These are phyloP conservation scores for Entonaema liquescens DNA, from an alignment of 495 filamentous ascomycete species.

Conservation along the genomic window DNA sequence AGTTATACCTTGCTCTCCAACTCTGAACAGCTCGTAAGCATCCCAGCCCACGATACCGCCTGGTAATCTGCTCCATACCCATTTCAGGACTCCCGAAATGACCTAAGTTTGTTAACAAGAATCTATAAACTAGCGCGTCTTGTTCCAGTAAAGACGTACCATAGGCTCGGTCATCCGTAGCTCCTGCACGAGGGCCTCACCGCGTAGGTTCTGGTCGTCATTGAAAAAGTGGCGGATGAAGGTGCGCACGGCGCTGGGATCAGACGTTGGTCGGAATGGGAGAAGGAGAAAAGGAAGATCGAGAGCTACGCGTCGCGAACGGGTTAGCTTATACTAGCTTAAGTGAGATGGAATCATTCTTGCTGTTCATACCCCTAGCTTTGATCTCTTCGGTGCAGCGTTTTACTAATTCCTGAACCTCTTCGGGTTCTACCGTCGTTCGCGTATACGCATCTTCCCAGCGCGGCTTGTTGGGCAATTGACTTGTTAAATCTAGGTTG, in stretches of 20 bases:
- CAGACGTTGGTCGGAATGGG: slow-evolving; percentile 93
- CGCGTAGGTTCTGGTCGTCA: slow-evolving; percentile 61
- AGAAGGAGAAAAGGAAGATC: slow-evolving; percentile 92
- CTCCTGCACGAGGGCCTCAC: slow-evolving; percentile 81
- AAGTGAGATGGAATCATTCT: slow-evolving; percentile 32
- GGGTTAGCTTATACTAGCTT: slow-evolving; percentile 47
- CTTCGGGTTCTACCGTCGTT: slow-evolving; percentile 85
- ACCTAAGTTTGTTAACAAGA: slow-evolving; percentile 64
- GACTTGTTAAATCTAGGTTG: slow-evolving; percentile 53
- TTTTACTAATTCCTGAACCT: slow-evolving; percentile 85
- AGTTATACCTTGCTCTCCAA: slow-evolving; percentile 85
- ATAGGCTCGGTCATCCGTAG: slow-evolving; percentile 92
- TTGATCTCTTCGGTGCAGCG: slow-evolving; percentile 92
- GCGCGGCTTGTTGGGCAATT: slow-evolving; percentile 69
- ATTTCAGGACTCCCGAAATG: slow-evolving; percentile 92
- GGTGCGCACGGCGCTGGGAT: slow-evolving; percentile 86
- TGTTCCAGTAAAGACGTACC: slow-evolving; percentile 60
- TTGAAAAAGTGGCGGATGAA: slow-evolving; percentile 96
- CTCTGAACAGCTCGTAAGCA: slow-evolving; percentile 93
- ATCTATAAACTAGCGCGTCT: slow-evolving; percentile 7
- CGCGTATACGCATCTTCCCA: slow-evolving; percentile 93
- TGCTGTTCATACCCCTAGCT: slow-evolving; percentile 78
- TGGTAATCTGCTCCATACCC: slow-evolving; percentile 95
- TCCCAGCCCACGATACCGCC: slow-evolving; percentile 97
- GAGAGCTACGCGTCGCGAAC: slow-evolving; percentile 66